Percentiles rank a stretch among this genome's conserved stretches.
phyloP scores from a whole-genome alignment of 345 rosid genomes.

The Mercurialis annua region DNA sequence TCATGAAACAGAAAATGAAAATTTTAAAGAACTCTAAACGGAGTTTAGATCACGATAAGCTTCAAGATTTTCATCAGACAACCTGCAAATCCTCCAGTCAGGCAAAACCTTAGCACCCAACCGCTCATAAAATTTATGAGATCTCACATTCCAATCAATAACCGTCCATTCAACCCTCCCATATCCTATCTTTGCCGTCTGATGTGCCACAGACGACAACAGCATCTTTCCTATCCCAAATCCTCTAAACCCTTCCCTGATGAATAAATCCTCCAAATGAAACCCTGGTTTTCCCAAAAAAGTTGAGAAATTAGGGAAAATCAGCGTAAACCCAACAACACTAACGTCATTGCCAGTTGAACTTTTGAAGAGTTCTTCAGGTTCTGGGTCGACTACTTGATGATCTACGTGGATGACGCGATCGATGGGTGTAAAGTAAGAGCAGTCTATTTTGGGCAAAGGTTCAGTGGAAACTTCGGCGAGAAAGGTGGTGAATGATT shows the following conservation, averaged over 20 bases:
- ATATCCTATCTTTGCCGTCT: conserved; percentile 79
- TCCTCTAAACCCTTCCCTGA: conserved; percentile 75
- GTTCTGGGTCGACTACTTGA: conserved; percentile 56
- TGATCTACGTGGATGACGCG: conserved; percentile 43
- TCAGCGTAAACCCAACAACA: conserved; percentile 74
- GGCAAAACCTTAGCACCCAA: conserved; percentile 75
- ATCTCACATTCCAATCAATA: conserved; percentile 83
- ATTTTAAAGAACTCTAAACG: no score
- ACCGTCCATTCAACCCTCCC: conserved; percentile 90
- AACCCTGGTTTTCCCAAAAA: conserved; percentile 79
- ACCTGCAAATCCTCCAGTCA: conserved; percentile 82
- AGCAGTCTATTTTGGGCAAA: conserved; percentile 21
- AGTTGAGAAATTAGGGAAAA: conserved; percentile 72
- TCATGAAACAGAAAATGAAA: no score
- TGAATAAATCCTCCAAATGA: conserved; percentile 72
- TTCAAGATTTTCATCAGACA: conserved; percentile 67
- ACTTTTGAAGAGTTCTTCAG: conserved; percentile 36
- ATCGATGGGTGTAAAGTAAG: conserved; percentile 37
- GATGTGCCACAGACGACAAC: conserved; percentile 68
- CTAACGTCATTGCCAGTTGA: conserved; percentile 33
- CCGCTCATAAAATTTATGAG: conserved; percentile 71
- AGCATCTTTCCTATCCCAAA: conserved; percentile 71
- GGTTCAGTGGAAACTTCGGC: conserved; percentile 64
- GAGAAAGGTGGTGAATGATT: conserved; percentile 78
- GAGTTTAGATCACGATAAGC: conserved; percentile 57